Evolutionary conservation across 2,329 filamentous ascomycete species (phyloP), one percentile per base, ranked within the genome.

Genomic region (Arthrinium puccinioides): DNA sequence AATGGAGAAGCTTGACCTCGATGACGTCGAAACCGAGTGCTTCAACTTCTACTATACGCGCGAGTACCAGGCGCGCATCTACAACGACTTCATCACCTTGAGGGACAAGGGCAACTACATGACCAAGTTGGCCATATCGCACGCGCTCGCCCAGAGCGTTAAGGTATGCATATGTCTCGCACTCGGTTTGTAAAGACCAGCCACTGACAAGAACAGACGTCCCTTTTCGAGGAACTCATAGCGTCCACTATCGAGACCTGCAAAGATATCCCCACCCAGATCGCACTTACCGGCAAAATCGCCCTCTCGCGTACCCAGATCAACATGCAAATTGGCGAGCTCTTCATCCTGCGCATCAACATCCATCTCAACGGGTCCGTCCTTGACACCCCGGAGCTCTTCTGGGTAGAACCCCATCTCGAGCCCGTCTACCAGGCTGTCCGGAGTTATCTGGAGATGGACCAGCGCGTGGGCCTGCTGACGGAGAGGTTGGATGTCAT

Each of bases 31-130:
- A 64, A 87, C 56, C 16, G 92, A 98, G 61, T 87, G 90, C 54
- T 98, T 98, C 72, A 98, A 98, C 60, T 98, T 97, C 61, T 98
- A 98, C 69, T 97, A 98, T 66, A 97, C 92, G 4, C 78, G 85
- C 52, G 90, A 97, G 57, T 98, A 98, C 59, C 94, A 98, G 63
- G 87, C 92, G 16, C 83, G 92, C 36, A 98, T 98, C 60, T 98
- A 98, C 74, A 98, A 98, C 62, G 92, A 98, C 63, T 98, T 98
- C 53, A 98, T 98, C 61, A 92, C 87, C 3, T 64, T 98, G 43
- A 76, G 89, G 33, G 90, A 97, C 53, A 95, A 94, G 63, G 82
- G 82, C 54, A 95, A 94, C 61, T 94, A 97, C 66, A 97, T 97
- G 92, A 94, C 84, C 49, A 97, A 97, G 66, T 70, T 97, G 25